phyloP scores from a whole-genome alignment of 2,329 filamentous ascomycete genomes.

The Aspergillus versicolor region DNA sequence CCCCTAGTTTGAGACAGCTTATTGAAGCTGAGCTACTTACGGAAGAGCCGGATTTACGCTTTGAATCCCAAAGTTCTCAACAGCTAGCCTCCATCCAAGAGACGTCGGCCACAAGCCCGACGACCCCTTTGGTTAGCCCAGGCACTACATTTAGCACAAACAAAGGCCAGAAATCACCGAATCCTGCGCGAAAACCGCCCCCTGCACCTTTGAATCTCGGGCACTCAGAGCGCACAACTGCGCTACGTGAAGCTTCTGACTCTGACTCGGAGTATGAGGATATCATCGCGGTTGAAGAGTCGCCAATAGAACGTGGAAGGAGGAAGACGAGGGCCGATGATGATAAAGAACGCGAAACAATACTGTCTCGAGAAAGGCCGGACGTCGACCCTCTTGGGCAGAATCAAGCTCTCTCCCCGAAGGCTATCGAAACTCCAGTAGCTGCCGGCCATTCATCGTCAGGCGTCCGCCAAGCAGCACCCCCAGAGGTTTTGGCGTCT shows the following conservation, averaged over 20 bases:
- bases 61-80: constrained; percentile 11
- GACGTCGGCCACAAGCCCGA: constrained; percentile 17
- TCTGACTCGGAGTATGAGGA: constrained; percentile 84
- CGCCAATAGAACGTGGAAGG: constrained; percentile 66
- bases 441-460: background rate
- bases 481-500: constrained; percentile 29
- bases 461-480: constrained; percentile 54
- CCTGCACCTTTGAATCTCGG: constrained; percentile 79
- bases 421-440: background rate
- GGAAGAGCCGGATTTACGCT: constrained; percentile 5
- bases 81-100: constrained; percentile 17
- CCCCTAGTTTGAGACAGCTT: constrained; percentile 9
- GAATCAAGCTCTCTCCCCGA: constrained; percentile 35
- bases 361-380: constrained; percentile 64
- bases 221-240: constrained; percentile 41
- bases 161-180: constrained; percentile 41
- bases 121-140: constrained; percentile 22
- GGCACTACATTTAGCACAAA: constrained; percentile 19
- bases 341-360: constrained; percentile 73
- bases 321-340: constrained; percentile 86
- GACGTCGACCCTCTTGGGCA: constrained; percentile 42
- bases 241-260: constrained; percentile 54
- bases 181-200: constrained; percentile 74
- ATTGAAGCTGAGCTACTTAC: constrained; percentile 6
- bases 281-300: constrained; percentile 67